phyloP scores from a whole-genome alignment of 495 filamentous ascomycete species.

The Tirmania nivea region DNA sequence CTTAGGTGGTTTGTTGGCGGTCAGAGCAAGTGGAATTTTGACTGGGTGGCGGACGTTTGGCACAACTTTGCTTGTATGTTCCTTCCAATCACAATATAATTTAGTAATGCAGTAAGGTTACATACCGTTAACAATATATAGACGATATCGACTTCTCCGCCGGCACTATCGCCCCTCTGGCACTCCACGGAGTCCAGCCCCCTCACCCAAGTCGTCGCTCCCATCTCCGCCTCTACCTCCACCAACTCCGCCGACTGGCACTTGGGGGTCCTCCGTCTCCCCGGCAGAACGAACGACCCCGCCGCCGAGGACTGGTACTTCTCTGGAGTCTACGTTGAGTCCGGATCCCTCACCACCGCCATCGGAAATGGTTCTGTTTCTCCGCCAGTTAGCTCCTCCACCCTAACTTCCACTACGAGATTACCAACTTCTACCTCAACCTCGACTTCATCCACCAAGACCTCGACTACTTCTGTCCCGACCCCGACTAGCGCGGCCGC shows the following conservation, averaged over 20 bases:
- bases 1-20: slow-evolving; percentile 35
- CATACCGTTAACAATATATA: slow-evolving; percentile 1
- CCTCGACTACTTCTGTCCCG: background rate
- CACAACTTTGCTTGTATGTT: slow-evolving; percentile 43
- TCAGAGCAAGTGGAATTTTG: slow-evolving; percentile 29
- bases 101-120: background rate
- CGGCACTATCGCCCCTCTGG: slow-evolving; percentile 43
- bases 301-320: slow-evolving; percentile 47
- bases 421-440: background rate
- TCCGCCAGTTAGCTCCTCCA: background rate
- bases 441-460: background rate
- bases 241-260: slow-evolving; percentile 58
- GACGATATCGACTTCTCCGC: slow-evolving; percentile 38
- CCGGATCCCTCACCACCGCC: slow-evolving; percentile 34
- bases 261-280: slow-evolving; percentile 45
- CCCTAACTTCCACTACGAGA: background rate
- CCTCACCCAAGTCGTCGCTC: slow-evolving; percentile 34
- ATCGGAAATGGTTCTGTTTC: slow-evolving; percentile 21
- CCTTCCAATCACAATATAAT: background rate
- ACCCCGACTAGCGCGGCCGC: slow-evolving; percentile 1
- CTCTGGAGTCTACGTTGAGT: slow-evolving; percentile 50
- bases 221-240: slow-evolving; percentile 34
- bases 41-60: slow-evolving; percentile 37
- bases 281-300: slow-evolving; percentile 25
- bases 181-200: slow-evolving; percentile 37